Evolutionary conservation across 2,329 filamentous ascomycete genomes (phyloP).

Genomic region (Zymoseptoria crescenta): DNA sequence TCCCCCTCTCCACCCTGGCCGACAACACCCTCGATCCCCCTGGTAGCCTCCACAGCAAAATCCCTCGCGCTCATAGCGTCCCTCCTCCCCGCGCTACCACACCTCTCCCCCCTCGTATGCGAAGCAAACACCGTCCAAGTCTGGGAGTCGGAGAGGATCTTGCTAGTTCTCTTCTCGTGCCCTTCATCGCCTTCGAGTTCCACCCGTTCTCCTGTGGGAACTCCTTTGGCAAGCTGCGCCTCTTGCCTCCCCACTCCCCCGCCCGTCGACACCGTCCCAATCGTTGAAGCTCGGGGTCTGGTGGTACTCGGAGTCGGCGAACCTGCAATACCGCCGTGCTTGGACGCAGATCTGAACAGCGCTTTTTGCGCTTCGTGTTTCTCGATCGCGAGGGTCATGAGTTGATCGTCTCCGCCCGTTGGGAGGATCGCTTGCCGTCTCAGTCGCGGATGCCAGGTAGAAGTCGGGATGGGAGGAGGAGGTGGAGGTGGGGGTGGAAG

Average conservation of each 20-base stretch:
- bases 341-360: conserved; percentile 26
- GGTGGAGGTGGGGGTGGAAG: neutral
- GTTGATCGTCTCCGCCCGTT: conserved; percentile 8
- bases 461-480: neutral
- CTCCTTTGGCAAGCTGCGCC: too few relatives aligned
- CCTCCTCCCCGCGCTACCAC: neutral
- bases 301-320: conserved; percentile 34
- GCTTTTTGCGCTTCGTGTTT: conserved; percentile 29
- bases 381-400: conserved; percentile 29
- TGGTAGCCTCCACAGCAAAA: neutral
- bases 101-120: neutral
- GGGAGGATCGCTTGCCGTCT: neutral
- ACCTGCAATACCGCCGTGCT: conserved; percentile 11
- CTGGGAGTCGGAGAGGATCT: neutral
- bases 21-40: neutral
- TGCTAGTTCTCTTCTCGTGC: conserved; percentile 2
- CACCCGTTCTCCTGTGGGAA: too few relatives aligned
- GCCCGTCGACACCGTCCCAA: conserved; percentile 30
- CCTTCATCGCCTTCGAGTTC: too few relatives aligned
- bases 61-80: neutral
- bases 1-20: too few relatives aligned
- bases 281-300: conserved; percentile 34
- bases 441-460: neutral
- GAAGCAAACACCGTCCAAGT: neutral
- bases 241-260: too few relatives aligned